These are phyloP conservation scores for Debaryomyces nepalensis DNA, from an alignment of 1,139 yeast species.

Conservation along the genomic window DNA sequence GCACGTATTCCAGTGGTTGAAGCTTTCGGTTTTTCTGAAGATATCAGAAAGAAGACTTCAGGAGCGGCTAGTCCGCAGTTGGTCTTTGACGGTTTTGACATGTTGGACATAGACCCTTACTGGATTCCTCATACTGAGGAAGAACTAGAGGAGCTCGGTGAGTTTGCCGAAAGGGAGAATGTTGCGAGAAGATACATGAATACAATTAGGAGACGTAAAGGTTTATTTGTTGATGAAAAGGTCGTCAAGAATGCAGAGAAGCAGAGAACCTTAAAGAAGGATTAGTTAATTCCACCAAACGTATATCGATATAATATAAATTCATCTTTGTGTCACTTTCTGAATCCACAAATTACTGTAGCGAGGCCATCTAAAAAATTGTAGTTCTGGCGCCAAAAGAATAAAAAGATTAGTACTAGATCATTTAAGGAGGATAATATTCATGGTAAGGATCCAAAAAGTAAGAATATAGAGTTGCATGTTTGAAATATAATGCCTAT, in stretches of 20 bases:
- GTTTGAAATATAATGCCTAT: slow-evolving; percentile 15
- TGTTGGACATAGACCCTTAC: slow-evolving; percentile 90
- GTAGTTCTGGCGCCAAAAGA: neutral
- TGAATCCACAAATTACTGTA: slow-evolving; percentile 5
- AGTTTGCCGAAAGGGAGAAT: slow-evolving; percentile 89
- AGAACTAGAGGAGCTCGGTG: slow-evolving; percentile 92
- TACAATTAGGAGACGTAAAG: slow-evolving; percentile 80
- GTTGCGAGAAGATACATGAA: slow-evolving; percentile 88
- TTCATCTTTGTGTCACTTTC: slow-evolving; percentile 13
- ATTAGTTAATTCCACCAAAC: slow-evolving; percentile 25
- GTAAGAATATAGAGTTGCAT: slow-evolving; percentile 5
- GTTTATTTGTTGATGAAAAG: slow-evolving; percentile 87
- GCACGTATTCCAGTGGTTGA: slow-evolving; percentile 93
- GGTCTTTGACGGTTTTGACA: slow-evolving; percentile 86
- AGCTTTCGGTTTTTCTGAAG: slow-evolving; percentile 96
- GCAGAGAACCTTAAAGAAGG: slow-evolving; percentile 81
- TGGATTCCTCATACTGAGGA: slow-evolving; percentile 99
- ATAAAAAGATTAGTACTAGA: neutral
- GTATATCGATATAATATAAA: neutral
- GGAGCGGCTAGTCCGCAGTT: slow-evolving; percentile 98
- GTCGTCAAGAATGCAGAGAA: slow-evolving; percentile 91
- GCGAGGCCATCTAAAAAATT: slow-evolving; percentile 6
- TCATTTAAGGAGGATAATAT: slow-evolving; percentile 2
- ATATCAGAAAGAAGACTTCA: slow-evolving; percentile 87
- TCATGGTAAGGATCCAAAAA: slow-evolving; percentile 1